These are phyloP conservation scores for Parachlorella kessleri DNA, from an alignment of 139 green algal species.

Conservation along the genomic window DNA sequence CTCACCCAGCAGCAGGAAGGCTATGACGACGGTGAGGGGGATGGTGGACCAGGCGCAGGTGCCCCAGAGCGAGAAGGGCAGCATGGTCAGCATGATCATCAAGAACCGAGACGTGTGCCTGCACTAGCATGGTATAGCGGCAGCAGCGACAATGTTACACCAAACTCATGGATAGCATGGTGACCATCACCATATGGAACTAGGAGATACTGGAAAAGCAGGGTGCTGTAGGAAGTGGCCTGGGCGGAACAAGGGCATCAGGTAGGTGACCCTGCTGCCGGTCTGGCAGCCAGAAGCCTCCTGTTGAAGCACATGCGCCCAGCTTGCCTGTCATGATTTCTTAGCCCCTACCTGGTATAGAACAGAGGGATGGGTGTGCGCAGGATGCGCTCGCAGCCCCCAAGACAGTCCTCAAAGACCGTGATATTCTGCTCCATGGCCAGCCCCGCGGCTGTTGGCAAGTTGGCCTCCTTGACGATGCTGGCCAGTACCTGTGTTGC, in stretches of 20 bases:
- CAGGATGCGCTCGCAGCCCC: conserved; percentile 21
- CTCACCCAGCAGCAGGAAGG: conserved; percentile 72
- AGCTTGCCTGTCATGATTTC: background rate
- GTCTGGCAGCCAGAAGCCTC: background rate
- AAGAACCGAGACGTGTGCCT: conserved; percentile 77
- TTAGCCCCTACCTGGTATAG: conserved; percentile 35
- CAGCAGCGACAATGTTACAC: background rate
- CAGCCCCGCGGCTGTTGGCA: conserved; percentile 1
- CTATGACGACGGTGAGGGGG: conserved; percentile 52
- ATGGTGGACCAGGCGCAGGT: conserved; percentile 66
- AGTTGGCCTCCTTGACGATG: background rate
- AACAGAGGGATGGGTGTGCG: conserved; percentile 40
- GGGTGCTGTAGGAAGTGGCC: background rate
- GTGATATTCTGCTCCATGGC: conserved; percentile 65
- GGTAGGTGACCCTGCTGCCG: background rate
- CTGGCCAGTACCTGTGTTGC: background rate
- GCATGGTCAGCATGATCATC: conserved; percentile 30
- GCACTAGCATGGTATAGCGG: background rate
- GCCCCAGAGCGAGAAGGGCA: conserved; percentile 61
- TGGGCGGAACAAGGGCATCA: background rate
- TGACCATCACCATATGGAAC: background rate
- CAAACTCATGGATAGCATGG: background rate
- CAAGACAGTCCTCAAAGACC: conserved; percentile 57
- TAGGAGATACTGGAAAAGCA: background rate
- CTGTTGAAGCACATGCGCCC: background rate